A percentile compares a stretch with the other conserved stretches of the same genome.
These are phyloP conservation scores for Geotrichum candidum DNA, from an alignment of 1,139 yeast genomes.

Conservation along the genomic window DNA sequence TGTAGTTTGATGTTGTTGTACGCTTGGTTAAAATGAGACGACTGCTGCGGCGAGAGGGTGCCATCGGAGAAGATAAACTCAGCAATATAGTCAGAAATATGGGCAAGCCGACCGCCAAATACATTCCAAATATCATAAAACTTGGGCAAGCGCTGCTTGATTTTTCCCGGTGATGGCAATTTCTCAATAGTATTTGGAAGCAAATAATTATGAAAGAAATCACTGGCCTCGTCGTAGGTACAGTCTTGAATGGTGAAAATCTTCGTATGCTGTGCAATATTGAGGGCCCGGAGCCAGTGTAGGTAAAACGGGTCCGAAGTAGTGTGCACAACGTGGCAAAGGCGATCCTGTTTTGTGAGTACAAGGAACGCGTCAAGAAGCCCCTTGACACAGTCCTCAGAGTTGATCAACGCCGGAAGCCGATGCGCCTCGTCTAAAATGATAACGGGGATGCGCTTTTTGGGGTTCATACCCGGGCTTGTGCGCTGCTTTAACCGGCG, in stretches of 20 bases:
- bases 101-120: conserved; percentile 22
- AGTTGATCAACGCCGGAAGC: conserved; percentile 17
- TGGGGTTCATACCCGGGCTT: conserved; percentile 11
- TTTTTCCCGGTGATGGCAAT: conserved; percentile 20
- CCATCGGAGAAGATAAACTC: conserved; percentile 22
- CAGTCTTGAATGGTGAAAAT: conserved; percentile 21
- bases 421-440: conserved; percentile 22
- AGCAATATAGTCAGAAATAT: conserved; percentile 20
- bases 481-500: conserved; percentile 12
- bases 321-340: conserved; percentile 23
- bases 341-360: conserved; percentile 22
- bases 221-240: conserved; percentile 16
- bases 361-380: conserved; percentile 21
- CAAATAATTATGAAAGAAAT: conserved; percentile 15
- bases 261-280: conserved; percentile 20
- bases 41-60: conserved; percentile 17
- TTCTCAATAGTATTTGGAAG: conserved; percentile 20
- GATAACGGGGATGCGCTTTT: conserved; percentile 19
- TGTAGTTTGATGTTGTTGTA: conserved; percentile 16
- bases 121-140: conserved; percentile 21
- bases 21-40: conserved; percentile 18
- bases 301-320: conserved; percentile 23
- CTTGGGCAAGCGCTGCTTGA: conserved; percentile 18
- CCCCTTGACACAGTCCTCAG: conserved; percentile 17
- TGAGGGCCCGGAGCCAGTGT: conserved; percentile 20